Conservation (phyloP, 208 protist species). For the Acanthamoeba culbertsoni region DNA sequence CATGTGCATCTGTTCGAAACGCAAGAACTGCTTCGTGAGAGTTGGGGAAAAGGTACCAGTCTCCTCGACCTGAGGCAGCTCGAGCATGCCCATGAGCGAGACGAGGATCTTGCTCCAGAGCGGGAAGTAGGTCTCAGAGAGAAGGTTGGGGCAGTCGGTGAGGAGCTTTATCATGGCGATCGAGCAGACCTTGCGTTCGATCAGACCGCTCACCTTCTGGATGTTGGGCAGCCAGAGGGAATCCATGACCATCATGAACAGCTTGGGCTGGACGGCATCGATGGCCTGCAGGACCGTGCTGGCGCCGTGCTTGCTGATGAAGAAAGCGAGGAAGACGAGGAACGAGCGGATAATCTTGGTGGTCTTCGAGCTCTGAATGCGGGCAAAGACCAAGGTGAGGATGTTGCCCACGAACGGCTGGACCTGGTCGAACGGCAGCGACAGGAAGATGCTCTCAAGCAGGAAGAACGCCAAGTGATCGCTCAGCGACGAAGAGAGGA, state of each 20-base stretch:
- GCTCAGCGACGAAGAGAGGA: conserved; percentile 12
- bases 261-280: background rate
- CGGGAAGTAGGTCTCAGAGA: background rate
- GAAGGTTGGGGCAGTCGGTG: conserved; percentile 33
- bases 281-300: conserved; percentile 26
- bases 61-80: background rate
- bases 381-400: background rate
- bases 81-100: background rate
- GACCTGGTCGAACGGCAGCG: conserved; percentile 35
- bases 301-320: conserved; percentile 50
- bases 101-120: conserved; percentile 23
- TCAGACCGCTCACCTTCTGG: conserved; percentile 46
- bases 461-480: conserved; percentile 46
- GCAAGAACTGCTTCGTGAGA: too few relatives aligned
- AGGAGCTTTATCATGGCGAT: conserved; percentile 59
- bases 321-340: conserved; percentile 48
- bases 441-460: background rate
- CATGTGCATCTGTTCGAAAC: background rate
- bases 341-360: conserved; percentile 48
- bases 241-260: conserved; percentile 41
- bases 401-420: conserved; percentile 16
- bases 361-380: conserved; percentile 14
- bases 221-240: conserved; percentile 53
- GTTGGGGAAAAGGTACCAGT: background rate
- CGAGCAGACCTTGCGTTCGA: conserved; percentile 46